Evolutionary conservation across 2,329 filamentous ascomycete genomes (phyloP).

Genomic region (Parasarocladium wereldwijsianum): DNA sequence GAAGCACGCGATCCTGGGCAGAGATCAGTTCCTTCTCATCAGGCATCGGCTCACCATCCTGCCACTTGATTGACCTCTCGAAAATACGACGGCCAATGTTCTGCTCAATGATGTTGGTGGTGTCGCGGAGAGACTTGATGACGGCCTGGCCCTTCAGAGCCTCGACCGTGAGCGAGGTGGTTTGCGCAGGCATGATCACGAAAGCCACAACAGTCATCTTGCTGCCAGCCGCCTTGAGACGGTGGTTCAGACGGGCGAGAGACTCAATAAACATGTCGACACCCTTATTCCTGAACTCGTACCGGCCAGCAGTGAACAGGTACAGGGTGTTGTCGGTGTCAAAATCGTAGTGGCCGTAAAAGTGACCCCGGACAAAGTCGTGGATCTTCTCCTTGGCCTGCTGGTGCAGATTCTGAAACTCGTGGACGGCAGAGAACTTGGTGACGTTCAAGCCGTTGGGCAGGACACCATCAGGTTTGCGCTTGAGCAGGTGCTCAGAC

Average conservation of each 20-base stretch:
- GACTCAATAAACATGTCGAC: constrained; percentile 99
- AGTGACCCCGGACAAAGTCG: constrained; percentile 94
- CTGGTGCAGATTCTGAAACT: constrained; percentile 96
- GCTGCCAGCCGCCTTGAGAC: constrained; percentile 69
- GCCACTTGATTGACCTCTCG: constrained; percentile 88
- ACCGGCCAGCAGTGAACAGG: constrained; percentile 92
- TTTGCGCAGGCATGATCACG: constrained; percentile 97
- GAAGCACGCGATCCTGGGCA: constrained; percentile 78
- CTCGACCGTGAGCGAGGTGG: constrained; percentile 86
- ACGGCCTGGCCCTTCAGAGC: constrained; percentile 93
- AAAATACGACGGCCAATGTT: constrained; percentile 90
- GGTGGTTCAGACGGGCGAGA: constrained; percentile 83
- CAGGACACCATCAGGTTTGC: constrained; percentile 90
- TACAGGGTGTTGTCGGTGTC: constrained; percentile 94
- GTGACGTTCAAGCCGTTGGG: constrained; percentile 94
- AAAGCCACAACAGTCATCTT: constrained; percentile 94
- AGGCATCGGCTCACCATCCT: constrained; percentile 82
- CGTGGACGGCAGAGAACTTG: constrained; percentile 95
- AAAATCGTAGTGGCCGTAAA: constrained; percentile 97
- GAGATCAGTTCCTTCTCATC: constrained; percentile 96
- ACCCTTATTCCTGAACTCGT: constrained; percentile 97
- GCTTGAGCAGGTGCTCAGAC: constrained; percentile 91
- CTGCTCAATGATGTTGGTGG: constrained; percentile 80
- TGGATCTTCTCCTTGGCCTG: constrained; percentile 96
- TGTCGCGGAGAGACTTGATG: constrained; percentile 90